Percentiles rank a stretch among this genome's conserved stretches.
Evolutionary conservation across 306 rosid species (phyloP).

Genomic region (Calophaca sinica): DNA sequence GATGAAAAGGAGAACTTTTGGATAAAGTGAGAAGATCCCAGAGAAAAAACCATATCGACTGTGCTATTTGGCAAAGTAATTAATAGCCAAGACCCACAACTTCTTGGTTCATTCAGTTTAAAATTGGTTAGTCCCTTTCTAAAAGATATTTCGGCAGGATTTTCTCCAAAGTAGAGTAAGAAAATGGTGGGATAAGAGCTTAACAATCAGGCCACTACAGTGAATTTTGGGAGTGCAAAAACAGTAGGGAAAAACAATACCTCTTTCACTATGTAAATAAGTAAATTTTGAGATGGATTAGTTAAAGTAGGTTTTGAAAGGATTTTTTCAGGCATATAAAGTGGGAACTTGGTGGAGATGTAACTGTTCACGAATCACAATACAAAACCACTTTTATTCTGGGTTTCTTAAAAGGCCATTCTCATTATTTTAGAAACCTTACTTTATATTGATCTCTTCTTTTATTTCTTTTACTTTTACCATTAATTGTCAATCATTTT

Average conservation of each 20-base stretch:
- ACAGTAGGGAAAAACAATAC: neutral
- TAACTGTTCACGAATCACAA: neutral
- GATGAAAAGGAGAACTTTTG: too few relatives aligned
- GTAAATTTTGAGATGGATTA: slow-evolving; percentile 20
- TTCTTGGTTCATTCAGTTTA: neutral
- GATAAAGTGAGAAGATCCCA: too few relatives aligned
- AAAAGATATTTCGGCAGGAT: neutral
- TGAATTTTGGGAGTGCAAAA: neutral
- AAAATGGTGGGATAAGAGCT: slow-evolving; percentile 11
- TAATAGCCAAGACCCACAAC: neutral
- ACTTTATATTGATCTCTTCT: slow-evolving; percentile 20
- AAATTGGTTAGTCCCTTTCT: neutral
- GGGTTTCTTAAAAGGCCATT: slow-evolving; percentile 7
- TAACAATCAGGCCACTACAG: neutral
- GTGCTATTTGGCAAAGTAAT: neutral
- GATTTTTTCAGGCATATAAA: neutral
- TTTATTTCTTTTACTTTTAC: neutral
- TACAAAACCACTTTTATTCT: slow-evolving; percentile 21
- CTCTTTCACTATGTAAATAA: neutral
- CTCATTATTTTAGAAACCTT: slow-evolving; percentile 17
- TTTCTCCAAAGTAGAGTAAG: neutral
- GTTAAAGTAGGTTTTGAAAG: slow-evolving; percentile 2
- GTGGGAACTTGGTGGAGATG: slow-evolving; percentile 3
- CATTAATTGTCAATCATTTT: neutral
- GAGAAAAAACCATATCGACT: too few relatives aligned